These are phyloP conservation scores for Phalaenopsis equestris DNA, from an alignment of 106 monocot species.

Conservation along the genomic window DNA sequence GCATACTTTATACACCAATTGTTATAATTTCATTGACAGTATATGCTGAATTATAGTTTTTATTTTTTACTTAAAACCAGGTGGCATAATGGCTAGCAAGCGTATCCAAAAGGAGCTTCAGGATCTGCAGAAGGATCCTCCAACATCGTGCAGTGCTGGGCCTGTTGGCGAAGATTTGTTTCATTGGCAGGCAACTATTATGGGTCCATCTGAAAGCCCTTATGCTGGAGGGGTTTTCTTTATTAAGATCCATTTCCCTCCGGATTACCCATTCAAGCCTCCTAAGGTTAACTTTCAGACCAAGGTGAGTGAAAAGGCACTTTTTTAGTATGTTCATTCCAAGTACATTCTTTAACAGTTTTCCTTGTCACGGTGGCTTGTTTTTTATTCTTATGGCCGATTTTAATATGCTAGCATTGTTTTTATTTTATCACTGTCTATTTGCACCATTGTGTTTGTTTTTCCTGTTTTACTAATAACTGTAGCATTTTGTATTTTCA, in stretches of 20 bases:
- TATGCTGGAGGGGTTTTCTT: conserved; percentile 26
- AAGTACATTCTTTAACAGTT: neutral
- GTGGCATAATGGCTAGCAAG: conserved; percentile 21
- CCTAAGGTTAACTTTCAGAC: conserved; percentile 29
- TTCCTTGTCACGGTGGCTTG: neutral
- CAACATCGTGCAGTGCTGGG: conserved; percentile 27
- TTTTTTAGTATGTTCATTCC: neutral
- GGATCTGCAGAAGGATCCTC: conserved; percentile 22
- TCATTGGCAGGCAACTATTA: conserved; percentile 28
- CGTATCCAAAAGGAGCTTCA: conserved; percentile 27
- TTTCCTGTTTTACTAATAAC: neutral
- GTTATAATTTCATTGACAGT: neutral
- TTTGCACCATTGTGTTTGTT: neutral
- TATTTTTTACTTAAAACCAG: neutral
- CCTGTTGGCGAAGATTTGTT: conserved; percentile 24
- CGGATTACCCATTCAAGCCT: conserved; percentile 25
- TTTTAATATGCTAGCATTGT: too few relatives aligned
- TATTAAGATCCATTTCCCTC: conserved; percentile 18
- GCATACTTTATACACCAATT: neutral
- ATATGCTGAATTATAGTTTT: neutral
- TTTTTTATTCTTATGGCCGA: too few relatives aligned
- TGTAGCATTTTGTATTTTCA: neutral
- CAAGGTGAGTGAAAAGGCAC: conserved; percentile 12
- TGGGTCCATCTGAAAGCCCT: conserved; percentile 25
- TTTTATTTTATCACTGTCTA: neutral